Percentiles rank a stretch among this genome's conserved stretches.
These are phyloP conservation scores for Pistacia integerrima DNA, from an alignment of 345 rosid species.

Conservation along the genomic window DNA sequence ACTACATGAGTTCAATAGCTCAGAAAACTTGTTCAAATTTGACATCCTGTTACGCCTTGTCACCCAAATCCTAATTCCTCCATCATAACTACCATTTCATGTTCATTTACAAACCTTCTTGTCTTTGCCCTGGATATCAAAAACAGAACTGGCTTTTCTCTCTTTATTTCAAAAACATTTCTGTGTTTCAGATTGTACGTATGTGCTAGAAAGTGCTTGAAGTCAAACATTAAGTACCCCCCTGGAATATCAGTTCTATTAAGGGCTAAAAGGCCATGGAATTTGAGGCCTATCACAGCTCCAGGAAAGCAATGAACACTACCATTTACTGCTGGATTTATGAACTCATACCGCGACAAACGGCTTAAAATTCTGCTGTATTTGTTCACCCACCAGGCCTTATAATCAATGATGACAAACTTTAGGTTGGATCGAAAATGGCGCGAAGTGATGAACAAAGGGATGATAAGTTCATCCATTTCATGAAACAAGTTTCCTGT, in stretches of 20 bases:
- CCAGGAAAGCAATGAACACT: constrained; percentile 49
- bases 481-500: constrained; percentile 44
- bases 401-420: constrained; percentile 38
- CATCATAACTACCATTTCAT: constrained; percentile 34
- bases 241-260: constrained; percentile 26
- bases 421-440: constrained; percentile 32
- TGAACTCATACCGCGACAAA: constrained; percentile 30
- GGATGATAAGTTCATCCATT: constrained; percentile 44
- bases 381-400: constrained; percentile 38
- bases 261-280: constrained; percentile 33
- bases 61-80: constrained; percentile 33
- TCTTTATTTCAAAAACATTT: constrained; percentile 18
- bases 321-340: constrained; percentile 28
- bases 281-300: constrained; percentile 38
- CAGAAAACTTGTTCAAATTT: constrained; percentile 27
- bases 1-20: constrained; percentile 32
- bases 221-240: constrained; percentile 42
- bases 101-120: constrained; percentile 36
- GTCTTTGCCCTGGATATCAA: constrained; percentile 35
- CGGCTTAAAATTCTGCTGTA: constrained; percentile 27
- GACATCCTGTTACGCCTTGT: constrained; percentile 25
- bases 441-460: constrained; percentile 44
- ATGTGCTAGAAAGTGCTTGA: constrained; percentile 38
- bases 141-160: constrained; percentile 30
- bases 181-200: constrained; percentile 30